phyloP scores from a whole-genome alignment of 805 yeast genomes.

The Kluyveromyces dobzhanskii region DNA sequence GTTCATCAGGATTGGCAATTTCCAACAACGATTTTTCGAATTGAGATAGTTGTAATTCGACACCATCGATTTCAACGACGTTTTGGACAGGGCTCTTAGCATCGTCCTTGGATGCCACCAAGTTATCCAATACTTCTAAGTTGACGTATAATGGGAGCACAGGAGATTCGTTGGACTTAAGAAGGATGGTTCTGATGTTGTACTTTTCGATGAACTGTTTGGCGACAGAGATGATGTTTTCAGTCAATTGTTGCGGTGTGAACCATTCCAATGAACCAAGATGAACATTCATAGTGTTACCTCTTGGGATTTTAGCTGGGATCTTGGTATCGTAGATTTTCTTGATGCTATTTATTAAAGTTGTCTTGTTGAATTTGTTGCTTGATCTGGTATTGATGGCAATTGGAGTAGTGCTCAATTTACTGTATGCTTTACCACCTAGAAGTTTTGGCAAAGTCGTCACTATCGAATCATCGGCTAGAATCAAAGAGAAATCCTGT shows the following conservation, averaged over 20 bases:
- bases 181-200: slow-evolving; percentile 47
- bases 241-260: slow-evolving; percentile 42
- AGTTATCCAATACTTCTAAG: slow-evolving; percentile 37
- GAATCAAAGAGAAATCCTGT: slow-evolving; percentile 61
- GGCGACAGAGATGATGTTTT: slow-evolving; percentile 51
- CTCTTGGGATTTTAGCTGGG: slow-evolving; percentile 61
- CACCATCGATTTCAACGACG: slow-evolving; percentile 28
- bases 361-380: slow-evolving; percentile 34
- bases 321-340: slow-evolving; percentile 49
- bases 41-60: slow-evolving; percentile 40
- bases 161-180: slow-evolving; percentile 69
- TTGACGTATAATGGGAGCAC: slow-evolving; percentile 75
- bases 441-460: slow-evolving; percentile 74
- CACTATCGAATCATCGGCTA: slow-evolving; percentile 77
- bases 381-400: slow-evolving; percentile 43
- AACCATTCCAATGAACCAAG: slow-evolving; percentile 49
- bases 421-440: slow-evolving; percentile 79
- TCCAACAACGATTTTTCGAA: slow-evolving; percentile 79
- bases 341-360: slow-evolving; percentile 50
- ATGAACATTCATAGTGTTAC: slow-evolving; percentile 55
- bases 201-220: slow-evolving; percentile 35
- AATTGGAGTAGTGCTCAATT: slow-evolving; percentile 55
- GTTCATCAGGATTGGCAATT: slow-evolving; percentile 68
- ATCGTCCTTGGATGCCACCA: slow-evolving; percentile 15
- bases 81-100: slow-evolving; percentile 18